Evolutionary conservation across 179 eudicot genomes (phyloP).

Genomic region (Nepenthes alata): DNA sequence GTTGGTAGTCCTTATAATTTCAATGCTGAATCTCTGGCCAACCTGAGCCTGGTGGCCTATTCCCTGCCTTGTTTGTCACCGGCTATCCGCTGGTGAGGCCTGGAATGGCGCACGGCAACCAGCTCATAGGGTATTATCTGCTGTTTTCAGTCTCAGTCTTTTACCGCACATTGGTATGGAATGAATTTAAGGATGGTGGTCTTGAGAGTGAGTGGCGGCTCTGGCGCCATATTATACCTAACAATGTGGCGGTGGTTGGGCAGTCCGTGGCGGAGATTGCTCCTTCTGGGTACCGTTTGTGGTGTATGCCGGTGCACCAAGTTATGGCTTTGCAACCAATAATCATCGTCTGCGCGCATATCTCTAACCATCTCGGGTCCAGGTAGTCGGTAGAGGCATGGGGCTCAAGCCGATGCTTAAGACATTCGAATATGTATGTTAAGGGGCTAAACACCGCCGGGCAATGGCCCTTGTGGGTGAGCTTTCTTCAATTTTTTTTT

Average conservation of each 20-base stretch:
- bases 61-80: conserved; percentile 53
- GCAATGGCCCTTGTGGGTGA: too few species aligned
- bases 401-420: too few species aligned
- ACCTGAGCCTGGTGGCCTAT: conserved; percentile 65
- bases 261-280: conserved; percentile 37
- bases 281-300: conserved; percentile 49
- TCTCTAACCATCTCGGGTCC: too few species aligned
- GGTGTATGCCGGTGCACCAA: conserved; percentile 40
- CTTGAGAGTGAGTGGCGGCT: conserved; percentile 17
- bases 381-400: too few species aligned
- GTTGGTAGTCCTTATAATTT: conserved; percentile 75
- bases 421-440: too few species aligned
- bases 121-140: conserved; percentile 21
- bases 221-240: conserved; percentile 11
- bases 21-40: conserved; percentile 52
- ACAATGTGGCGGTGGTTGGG: conserved; percentile 23
- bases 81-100: conserved; percentile 29
- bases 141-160: conserved; percentile 43
- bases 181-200: conserved; percentile 78
- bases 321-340: conserved; percentile 11
- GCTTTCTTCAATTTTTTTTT: too few species aligned
- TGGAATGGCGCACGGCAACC: conserved; percentile 17
- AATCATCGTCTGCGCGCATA: too few species aligned
- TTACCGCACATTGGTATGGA: conserved; percentile 46
- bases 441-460: too few species aligned